A percentile compares a stretch with the other conserved stretches of the same genome.
phyloP scores from a whole-genome alignment of 1,284 basidiomycete genomes.

The Tilletia indica region DNA sequence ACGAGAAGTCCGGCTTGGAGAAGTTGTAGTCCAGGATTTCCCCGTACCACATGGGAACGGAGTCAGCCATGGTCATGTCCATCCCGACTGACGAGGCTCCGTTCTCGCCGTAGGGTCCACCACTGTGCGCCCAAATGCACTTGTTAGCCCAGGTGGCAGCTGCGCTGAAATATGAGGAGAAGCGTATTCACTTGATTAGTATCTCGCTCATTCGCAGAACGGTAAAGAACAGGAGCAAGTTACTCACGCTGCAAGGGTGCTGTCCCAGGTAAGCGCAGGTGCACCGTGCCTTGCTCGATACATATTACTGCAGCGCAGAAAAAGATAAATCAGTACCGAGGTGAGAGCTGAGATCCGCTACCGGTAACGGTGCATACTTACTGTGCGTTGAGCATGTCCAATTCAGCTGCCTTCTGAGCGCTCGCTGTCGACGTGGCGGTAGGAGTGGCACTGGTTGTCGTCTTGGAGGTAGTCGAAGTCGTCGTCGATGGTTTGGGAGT shows the following conservation, averaged over 20 bases:
- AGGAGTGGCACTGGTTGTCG: too few relatives aligned
- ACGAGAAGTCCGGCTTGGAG: slow-evolving; percentile 24
- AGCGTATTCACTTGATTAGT: not conserved
- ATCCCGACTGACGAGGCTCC: slow-evolving; percentile 27
- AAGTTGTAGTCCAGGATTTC: slow-evolving; percentile 34
- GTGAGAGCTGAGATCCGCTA: too few relatives aligned
- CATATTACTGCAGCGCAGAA: slow-evolving; percentile 22
- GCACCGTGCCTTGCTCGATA: slow-evolving; percentile 31
- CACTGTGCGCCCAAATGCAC: slow-evolving; percentile 37
- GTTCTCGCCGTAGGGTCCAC: slow-evolving; percentile 40
- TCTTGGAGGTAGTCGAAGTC: too few relatives aligned
- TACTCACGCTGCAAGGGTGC: slow-evolving; percentile 24
- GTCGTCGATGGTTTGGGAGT: too few relatives aligned
- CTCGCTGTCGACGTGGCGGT: not conserved
- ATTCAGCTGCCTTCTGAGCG: not conserved
- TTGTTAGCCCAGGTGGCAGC: slow-evolving; percentile 25
- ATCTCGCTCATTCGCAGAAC: not conserved
- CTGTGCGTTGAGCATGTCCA: too few relatives aligned
- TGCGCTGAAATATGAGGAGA: not conserved
- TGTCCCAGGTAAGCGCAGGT: slow-evolving; percentile 26
- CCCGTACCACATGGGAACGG: slow-evolving; percentile 33
- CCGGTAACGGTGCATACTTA: too few relatives aligned
- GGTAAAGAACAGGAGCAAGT: too few relatives aligned
- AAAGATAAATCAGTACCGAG: too few relatives aligned
- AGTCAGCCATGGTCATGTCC: slow-evolving; percentile 25